Evolutionary conservation across 2,329 filamentous ascomycete species (phyloP), one percentile per base, ranked within the genome.

Genomic region (Cercospora nicotianae): DNA sequence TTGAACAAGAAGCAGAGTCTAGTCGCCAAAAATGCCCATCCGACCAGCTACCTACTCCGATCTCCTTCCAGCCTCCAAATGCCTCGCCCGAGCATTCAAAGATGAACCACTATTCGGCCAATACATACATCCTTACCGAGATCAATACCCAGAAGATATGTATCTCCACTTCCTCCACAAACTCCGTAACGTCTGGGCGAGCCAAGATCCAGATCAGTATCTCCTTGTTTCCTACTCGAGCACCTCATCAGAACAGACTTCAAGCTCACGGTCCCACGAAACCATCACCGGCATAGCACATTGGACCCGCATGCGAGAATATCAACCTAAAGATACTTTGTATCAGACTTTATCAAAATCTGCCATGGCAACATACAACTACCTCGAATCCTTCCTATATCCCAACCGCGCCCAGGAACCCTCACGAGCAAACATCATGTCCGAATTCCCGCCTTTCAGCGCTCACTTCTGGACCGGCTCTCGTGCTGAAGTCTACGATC

Each of bases 331-430:
- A 60, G 39, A 23, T 42, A 60, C n/a, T 63, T 28, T 30, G 67
- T 62, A 9, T 58, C 53, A 58, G 12, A 16, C 23, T 18, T 9
- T 31, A n/a, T 58, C 53, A 4, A 58, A 30, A 20, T 58, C 53
- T 26, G 20, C 26, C 53, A 58, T 58, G 26, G 16, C 53, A 13
- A 10, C 53, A 9, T 72, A 72, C 60, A 75, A 72, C 23, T 66
- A 68, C 4, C 58, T 73, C 13, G 74, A 74, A 45, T 69, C 70
- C 0, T 65, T 69, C 13, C 6, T 72, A 20, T 70, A 69, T 16
- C 74, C 70, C 10, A 73, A 77, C 48, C 72, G 75, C 4, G 75
- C 75, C 2, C 59, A 65, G 0, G 75, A 75, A 28, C 71, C 70
- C 0, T 63, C 60, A 2, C 68, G 67, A 20, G 13, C 60, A 2